phyloP scores from a whole-genome alignment of 2,329 filamentous ascomycete genomes.

The Diaporthe citri region DNA sequence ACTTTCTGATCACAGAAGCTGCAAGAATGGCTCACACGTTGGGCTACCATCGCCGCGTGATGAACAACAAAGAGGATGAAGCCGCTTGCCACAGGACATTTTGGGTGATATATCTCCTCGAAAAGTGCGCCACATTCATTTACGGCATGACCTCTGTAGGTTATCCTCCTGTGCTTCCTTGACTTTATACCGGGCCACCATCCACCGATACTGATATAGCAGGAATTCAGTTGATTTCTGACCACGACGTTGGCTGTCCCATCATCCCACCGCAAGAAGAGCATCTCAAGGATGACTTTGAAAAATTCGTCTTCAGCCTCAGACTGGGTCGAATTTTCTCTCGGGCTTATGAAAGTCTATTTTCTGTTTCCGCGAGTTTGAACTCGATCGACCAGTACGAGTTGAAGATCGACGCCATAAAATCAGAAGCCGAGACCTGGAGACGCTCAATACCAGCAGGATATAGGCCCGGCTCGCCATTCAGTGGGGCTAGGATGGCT shows the following conservation, averaged over 20 bases:
- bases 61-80: neutral
- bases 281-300: neutral
- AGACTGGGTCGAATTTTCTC: neutral
- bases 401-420: neutral
- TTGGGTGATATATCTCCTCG: constrained; percentile 13
- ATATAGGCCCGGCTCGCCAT: neutral
- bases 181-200: neutral
- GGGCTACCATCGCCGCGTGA: neutral
- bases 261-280: neutral
- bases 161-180: no score
- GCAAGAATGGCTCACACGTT: constrained; percentile 12
- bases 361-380: neutral
- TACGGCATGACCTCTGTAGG: neutral
- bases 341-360: neutral
- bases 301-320: neutral
- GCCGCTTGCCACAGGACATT: neutral
- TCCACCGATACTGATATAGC: neutral
- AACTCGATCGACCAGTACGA: neutral
- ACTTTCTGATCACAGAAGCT: neutral
- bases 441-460: neutral
- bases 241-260: constrained; percentile 6
- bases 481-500: neutral
- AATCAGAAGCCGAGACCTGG: neutral
- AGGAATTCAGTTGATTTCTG: neutral
- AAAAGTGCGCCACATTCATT: neutral